Percentiles rank a stretch among this genome's conserved stretches.
phyloP scores from a whole-genome alignment of 225 moss, liverwort and hornwort genomes.

The Pseudoscleropodium purum region DNA sequence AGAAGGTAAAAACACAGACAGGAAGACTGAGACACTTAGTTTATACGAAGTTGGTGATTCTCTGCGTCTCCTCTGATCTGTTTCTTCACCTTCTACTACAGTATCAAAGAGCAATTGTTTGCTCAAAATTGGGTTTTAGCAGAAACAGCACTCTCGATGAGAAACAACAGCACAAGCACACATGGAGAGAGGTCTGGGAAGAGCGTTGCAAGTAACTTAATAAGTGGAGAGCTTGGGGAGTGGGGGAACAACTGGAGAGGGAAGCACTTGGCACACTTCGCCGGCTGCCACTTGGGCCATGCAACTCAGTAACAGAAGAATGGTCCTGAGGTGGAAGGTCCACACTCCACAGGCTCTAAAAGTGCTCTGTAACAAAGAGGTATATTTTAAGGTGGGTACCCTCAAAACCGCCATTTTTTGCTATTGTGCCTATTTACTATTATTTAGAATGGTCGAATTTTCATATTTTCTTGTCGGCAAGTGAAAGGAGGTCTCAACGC shows the following conservation, averaged over 20 bases:
- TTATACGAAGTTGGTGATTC: background rate
- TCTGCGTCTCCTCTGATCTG: background rate
- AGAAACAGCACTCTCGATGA: background rate
- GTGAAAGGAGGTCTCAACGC: background rate
- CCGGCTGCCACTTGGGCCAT: slow-evolving; percentile 15
- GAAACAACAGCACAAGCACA: background rate
- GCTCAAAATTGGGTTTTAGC: background rate
- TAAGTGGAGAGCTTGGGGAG: background rate
- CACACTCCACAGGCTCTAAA: background rate
- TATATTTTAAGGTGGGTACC: background rate
- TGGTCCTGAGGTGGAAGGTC: background rate
- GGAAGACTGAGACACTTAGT: background rate
- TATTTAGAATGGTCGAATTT: background rate
- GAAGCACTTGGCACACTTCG: background rate
- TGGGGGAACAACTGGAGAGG: background rate
- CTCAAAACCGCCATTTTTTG: background rate
- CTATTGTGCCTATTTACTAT: background rate
- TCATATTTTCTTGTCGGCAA: too few species aligned
- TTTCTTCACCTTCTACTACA: background rate
- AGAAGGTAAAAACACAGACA: background rate
- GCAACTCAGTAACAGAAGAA: background rate
- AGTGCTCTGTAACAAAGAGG: background rate
- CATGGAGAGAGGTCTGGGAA: background rate
- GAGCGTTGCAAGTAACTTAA: background rate
- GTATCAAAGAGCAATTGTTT: background rate